A percentile compares a stretch with the other conserved stretches of the same genome.
These are phyloP conservation scores for Allium fistulosum DNA, from an alignment of 106 monocot species.

Conservation along the genomic window DNA sequence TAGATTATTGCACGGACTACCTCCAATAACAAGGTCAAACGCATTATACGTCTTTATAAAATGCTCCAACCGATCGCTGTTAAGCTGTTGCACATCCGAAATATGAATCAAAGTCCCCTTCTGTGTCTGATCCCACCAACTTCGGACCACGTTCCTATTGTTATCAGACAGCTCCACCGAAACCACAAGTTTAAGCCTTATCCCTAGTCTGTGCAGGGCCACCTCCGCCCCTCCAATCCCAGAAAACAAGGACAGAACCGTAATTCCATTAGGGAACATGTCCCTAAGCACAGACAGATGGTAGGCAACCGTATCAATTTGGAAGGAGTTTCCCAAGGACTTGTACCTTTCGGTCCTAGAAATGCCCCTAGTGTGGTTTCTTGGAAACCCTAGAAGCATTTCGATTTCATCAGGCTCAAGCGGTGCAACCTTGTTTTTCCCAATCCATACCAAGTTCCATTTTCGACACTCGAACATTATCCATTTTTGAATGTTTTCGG, in stretches of 20 bases:
- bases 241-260: conserved; percentile 55
- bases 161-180: conserved; percentile 61
- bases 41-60: conserved; percentile 37
- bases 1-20: conserved; percentile 82
- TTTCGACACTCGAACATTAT: conserved; percentile 45
- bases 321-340: conserved; percentile 71
- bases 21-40: conserved; percentile 70
- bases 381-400: conserved; percentile 57
- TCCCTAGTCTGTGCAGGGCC: conserved; percentile 61
- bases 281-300: conserved; percentile 60
- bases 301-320: conserved; percentile 79
- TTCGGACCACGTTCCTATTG: conserved; percentile 43
- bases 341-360: conserved; percentile 56
- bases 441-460: conserved; percentile 82
- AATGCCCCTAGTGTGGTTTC: conserved; percentile 63
- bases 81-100: conserved; percentile 37
- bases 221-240: conserved; percentile 92
- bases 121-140: conserved; percentile 82
- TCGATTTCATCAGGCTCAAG: conserved; percentile 76
- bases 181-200: conserved; percentile 46
- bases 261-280: conserved; percentile 62
- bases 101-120: conserved; percentile 44
- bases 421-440: conserved; percentile 51
- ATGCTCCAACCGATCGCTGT: conserved; percentile 23
- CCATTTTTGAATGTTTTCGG: conserved; percentile 13